phyloP scores from a whole-genome alignment of 225 moss, liverwort and hornwort genomes.

The Rhytidiadelphus loreus region DNA sequence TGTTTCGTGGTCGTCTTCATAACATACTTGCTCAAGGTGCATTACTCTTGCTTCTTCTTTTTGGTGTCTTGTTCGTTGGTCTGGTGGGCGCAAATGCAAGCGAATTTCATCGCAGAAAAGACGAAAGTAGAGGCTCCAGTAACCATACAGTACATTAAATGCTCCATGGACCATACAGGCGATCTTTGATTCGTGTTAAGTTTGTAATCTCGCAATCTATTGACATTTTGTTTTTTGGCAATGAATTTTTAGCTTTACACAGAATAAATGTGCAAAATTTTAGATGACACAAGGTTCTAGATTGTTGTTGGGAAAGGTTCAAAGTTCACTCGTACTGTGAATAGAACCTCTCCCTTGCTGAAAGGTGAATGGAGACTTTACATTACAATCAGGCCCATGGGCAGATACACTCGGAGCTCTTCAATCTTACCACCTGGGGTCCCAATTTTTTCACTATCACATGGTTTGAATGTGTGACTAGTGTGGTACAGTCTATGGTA shows the following conservation, averaged over 20 bases:
- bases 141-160: not conserved
- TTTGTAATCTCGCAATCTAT: not conserved
- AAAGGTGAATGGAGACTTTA: not conserved
- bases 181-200: not conserved
- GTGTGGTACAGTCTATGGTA: not conserved
- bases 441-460: not conserved
- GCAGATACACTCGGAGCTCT: not conserved
- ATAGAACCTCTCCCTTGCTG: not conserved
- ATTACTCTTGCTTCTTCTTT: not conserved
- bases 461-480: not conserved
- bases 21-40: constrained; percentile 30
- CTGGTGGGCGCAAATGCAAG: not conserved
- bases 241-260: not conserved
- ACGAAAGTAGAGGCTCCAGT: not conserved
- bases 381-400: not conserved
- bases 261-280: not conserved
- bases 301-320: not conserved
- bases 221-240: not conserved
- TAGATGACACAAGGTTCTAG: too few species aligned
- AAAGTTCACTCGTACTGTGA: not conserved
- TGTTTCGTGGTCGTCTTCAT: constrained; percentile 12
- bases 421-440: not conserved
- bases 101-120: not conserved
- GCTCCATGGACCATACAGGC: not conserved
- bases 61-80: too few species aligned